Evolutionary conservation across 306 rosid species (phyloP).

Genomic region (Lathyrus aphaca): DNA sequence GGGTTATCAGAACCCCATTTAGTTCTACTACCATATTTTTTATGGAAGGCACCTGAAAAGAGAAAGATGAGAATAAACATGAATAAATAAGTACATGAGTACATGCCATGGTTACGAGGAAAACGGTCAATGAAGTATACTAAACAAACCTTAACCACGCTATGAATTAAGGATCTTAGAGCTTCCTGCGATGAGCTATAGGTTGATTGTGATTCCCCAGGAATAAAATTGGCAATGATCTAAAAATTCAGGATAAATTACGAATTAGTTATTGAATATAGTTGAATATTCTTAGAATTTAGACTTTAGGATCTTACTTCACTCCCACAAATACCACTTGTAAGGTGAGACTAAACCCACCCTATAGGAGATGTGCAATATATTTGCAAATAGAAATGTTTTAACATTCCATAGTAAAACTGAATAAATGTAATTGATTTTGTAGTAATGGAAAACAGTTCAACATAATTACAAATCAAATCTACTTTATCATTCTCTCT

Average conservation of each 20-base stretch:
- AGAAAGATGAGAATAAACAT: conserved; percentile 20
- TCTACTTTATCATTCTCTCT: no score
- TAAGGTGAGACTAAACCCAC: background rate
- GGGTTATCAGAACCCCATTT: conserved; percentile 88
- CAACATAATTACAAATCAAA: no score
- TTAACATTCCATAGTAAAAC: no score
- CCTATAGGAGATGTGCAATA: no score
- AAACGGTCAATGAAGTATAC: conserved; percentile 5
- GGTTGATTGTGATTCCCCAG: conserved; percentile 82
- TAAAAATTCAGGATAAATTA: conserved; percentile 40
- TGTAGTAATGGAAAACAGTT: no score
- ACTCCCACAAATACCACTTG: background rate
- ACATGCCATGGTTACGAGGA: conserved; percentile 24
- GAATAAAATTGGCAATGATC: conserved; percentile 87
- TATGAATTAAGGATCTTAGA: conserved; percentile 84
- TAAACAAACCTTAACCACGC: conserved; percentile 82
- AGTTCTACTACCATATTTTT: conserved; percentile 89
- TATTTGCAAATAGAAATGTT: no score
- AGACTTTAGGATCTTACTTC: background rate
- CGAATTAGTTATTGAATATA: conserved; percentile 32
- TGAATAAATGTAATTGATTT: no score
- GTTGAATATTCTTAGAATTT: conserved; percentile 22
- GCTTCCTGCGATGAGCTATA: conserved; percentile 93
- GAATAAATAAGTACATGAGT: conserved; percentile 3
- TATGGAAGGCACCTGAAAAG: conserved; percentile 80